Conservation (phyloP, 1,139 yeast species). For the Pichia sp. region DNA sequence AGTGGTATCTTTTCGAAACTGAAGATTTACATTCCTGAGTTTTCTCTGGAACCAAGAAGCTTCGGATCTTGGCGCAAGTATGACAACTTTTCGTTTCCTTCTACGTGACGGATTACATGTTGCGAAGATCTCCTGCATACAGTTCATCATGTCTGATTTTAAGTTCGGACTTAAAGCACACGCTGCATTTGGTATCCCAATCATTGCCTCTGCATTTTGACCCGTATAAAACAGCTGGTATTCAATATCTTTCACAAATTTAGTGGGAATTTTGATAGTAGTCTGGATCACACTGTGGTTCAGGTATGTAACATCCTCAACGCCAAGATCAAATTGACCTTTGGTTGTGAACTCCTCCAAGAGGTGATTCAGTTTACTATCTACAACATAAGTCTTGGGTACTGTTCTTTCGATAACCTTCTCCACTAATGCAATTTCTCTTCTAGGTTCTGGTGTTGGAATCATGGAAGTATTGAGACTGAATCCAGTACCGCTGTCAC, state of each 20-base stretch:
- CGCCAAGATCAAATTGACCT: conserved; percentile 3
- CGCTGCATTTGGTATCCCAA: conserved; percentile 2
- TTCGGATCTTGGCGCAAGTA: conserved; percentile 9
- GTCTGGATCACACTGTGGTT: no score
- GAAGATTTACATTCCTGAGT: background rate
- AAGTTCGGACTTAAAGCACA: no score
- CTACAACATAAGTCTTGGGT: no score
- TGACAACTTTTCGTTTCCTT: conserved; percentile 6
- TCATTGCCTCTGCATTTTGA: conserved; percentile 3
- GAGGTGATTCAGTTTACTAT: background rate
- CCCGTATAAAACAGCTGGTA: conserved; percentile 1
- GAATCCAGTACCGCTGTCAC: no score
- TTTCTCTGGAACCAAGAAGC: conserved; percentile 13
- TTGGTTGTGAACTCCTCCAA: conserved; percentile 1
- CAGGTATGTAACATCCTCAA: conserved; percentile 9
- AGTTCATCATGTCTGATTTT: no score
- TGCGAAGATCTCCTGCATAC: no score
- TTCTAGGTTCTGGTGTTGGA: no score
- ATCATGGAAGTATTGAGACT: no score
- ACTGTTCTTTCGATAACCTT: no score
- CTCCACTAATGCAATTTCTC: no score
- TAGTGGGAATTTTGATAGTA: no score
- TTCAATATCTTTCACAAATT: background rate
- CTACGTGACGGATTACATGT: no score
- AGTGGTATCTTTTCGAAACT: background rate